Evolutionary conservation across 139 green algal genomes (phyloP), one percentile per base, ranked within the genome.

Genomic region (Trebouxia sp.): DNA sequence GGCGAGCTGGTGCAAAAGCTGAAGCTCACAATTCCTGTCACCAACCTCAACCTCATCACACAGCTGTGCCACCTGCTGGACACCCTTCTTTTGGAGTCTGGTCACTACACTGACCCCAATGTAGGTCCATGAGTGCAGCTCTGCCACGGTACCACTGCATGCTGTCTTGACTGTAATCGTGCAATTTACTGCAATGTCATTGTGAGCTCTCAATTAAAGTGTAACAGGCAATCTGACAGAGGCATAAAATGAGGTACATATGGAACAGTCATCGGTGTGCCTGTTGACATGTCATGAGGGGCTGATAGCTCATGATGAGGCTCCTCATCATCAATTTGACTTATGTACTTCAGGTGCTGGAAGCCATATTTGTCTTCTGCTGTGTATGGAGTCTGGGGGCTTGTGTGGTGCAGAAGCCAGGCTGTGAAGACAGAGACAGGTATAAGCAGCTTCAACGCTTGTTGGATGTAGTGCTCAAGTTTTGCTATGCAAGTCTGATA

Each of bases 51-150:
- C 91, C 90, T 95, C 87, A 79, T 92, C 70, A 87, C 83, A 47
- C 93, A 97, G 89, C 87, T 96, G 43, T 94, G 87, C 83, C 88
- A 80, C 65, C 85, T 97, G 78, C 87, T 97, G 38, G 89, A 94
- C 47, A 84, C 85, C 53, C 83, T 90, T 11, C 84, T 95, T 17
- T 50, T 43, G 12, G 85, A 88, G n/a, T 45, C 69, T 22, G 50
- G 76, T 22, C 80, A 83, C 41, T 41, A 78, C 69, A 75, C 35
- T 15, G 83, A 87, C 20, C 56, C 83, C 81, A 55, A 82, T 45
- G 72, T 80, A 67, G 37, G 69, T 55, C 2, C 50, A 3, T 47
- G 10, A 10, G 47, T 47, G 35, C 38, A 24, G 22, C 22, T 24
- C 17, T 5, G 5, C 26, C 26, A 8, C 69, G 56, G 20, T 30